Conservation (phyloP, 192 early-diverging fungal genomes). For the Coemansia pectinata region DNA sequence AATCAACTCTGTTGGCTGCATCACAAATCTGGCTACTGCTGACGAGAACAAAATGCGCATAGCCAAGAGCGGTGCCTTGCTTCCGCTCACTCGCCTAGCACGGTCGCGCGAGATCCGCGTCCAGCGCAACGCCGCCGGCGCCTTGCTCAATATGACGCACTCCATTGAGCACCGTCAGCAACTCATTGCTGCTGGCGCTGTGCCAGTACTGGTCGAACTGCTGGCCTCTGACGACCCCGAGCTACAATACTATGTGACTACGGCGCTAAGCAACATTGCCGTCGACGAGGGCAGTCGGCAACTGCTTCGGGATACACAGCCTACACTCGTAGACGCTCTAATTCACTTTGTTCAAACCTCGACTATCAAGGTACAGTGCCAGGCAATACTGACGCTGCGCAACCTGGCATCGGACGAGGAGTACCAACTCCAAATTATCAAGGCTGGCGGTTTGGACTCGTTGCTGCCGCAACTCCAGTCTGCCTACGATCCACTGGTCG, state of each 20-base stretch:
- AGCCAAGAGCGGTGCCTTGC: slow-evolving; percentile 79
- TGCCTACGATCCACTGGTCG: slow-evolving; percentile 69
- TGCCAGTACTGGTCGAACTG: slow-evolving; percentile 79
- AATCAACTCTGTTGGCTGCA: slow-evolving; percentile 92
- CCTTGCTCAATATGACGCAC: slow-evolving; percentile 92
- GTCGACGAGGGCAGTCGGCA: slow-evolving; percentile 75
- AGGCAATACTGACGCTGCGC: slow-evolving; percentile 83
- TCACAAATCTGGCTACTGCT: slow-evolving; percentile 86
- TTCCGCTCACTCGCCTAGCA: slow-evolving; percentile 72
- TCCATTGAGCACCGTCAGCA: slow-evolving; percentile 80
- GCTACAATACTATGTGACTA: slow-evolving; percentile 89
- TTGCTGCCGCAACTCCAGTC: slow-evolving; percentile 75
- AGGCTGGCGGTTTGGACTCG: slow-evolving; percentile 70
- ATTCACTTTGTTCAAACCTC: slow-evolving; percentile 77
- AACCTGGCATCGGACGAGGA: slow-evolving; percentile 81
- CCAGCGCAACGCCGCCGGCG: slow-evolving; percentile 88
- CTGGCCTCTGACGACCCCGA: slow-evolving; percentile 76
- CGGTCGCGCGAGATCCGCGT: slow-evolving; percentile 81
- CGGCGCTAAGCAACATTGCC: slow-evolving; percentile 86
- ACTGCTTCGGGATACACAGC: slow-evolving; percentile 71
- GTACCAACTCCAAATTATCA: slow-evolving; percentile 83
- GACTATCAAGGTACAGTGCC: slow-evolving; percentile 81
- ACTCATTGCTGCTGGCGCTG: slow-evolving; percentile 77
- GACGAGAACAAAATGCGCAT: slow-evolving; percentile 90
- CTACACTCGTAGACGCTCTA: slow-evolving; percentile 70